phyloP scores from a whole-genome alignment of 306 rosid species.

The Acacia acuminata region DNA sequence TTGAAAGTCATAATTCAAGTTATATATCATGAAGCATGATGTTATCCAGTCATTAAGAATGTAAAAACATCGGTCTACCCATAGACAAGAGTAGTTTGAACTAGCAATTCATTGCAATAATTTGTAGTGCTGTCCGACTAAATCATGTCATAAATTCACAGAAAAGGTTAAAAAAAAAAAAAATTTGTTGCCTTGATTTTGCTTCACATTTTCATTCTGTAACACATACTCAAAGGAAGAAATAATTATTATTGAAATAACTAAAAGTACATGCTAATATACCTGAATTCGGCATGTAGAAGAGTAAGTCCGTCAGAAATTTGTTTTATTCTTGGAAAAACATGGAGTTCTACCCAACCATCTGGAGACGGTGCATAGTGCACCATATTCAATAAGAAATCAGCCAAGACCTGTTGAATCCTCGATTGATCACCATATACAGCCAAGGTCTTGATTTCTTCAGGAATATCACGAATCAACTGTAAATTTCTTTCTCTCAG shows the following conservation, averaged over 20 bases:
- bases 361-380: conserved; percentile 88
- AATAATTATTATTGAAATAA: conserved; percentile 24
- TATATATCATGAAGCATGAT: background rate
- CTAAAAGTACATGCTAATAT: conserved; percentile 21
- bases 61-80: background rate
- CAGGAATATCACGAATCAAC: conserved; percentile 95
- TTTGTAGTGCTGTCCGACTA: background rate
- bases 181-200: background rate
- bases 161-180: background rate
- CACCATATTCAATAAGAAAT: conserved; percentile 89
- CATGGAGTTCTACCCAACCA: conserved; percentile 97
- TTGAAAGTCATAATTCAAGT: background rate
- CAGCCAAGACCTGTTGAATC: conserved; percentile 90
- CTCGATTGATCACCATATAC: conserved; percentile 94
- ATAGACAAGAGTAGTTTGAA: background rate
- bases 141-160: background rate
- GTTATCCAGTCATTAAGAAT: background rate
- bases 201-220: background rate
- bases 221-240: background rate
- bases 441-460: conserved; percentile 88
- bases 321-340: conserved; percentile 74
- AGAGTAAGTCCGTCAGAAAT: conserved; percentile 58
- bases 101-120: background rate
- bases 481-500: conserved; percentile 88
- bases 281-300: conserved; percentile 91